Evolutionary conservation across 2,329 filamentous ascomycete species (phyloP), one percentile per base, ranked within the genome.

Genomic region (Penicillium concentricum): DNA sequence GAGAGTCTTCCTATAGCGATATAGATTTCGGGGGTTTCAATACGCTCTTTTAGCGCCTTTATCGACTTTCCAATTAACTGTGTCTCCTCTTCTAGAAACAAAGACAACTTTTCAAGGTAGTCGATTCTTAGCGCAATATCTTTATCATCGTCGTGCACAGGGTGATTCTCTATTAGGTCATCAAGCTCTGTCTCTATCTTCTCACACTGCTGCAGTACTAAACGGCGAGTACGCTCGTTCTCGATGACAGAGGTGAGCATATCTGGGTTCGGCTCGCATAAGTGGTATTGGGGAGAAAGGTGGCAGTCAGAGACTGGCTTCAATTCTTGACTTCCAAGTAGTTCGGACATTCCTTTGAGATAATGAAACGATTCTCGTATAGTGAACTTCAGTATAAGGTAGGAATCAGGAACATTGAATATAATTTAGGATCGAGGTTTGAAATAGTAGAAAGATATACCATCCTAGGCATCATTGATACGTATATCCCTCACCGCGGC

Each of bases 241-340:
- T 58, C 42, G 28, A 55, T 55, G 35, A 58, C 32, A 54, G 41
- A 55, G 41, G 35, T 47, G 46, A 58, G 51, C n/a, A 55, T 0
- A 48, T 55, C 51, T 51, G 44, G 51, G 30, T 28, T 48, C 22
- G 26, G 51, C 41, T 54, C 51, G 41, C 34, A 45, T 54, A 32
- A 38, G 26, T 51, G 39, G 45, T 43, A 47, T 43, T 46, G 45
- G n/a, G 51, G 46, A 58, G 56, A 43, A 43, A 3, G 45, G 45
- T 54, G 41, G 24, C 37, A 56, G 43, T 41, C 42, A 24, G 43
- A 44, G 28, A 54, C 46, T 54, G 9, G 37, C 45, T 58, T 54
- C 46, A 32, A 47, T 43, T 55, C 45, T 51, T 58, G 46, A 16
- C 42, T 43, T 47, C 50, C 30, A 48, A 48, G 20, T 58, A 43